Conservation (phyloP, 345 rosid species). For the Punica granatum region DNA sequence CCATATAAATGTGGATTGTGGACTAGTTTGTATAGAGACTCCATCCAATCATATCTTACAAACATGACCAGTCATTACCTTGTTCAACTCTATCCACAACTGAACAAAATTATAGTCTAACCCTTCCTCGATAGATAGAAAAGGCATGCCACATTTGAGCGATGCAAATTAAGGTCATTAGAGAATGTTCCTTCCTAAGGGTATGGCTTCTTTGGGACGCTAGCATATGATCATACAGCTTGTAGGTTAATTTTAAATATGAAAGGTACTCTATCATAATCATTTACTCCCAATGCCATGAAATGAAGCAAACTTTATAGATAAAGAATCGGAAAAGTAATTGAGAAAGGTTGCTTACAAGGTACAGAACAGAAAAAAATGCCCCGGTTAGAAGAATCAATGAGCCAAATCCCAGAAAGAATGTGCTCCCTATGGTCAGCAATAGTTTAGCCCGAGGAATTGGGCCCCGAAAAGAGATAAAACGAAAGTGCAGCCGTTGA, state of each 20-base stretch:
- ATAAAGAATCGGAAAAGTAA: not conserved
- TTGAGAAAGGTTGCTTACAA: slow-evolving; percentile 41
- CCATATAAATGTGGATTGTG: not conserved
- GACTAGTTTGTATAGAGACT: not conserved
- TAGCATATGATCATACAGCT: not conserved
- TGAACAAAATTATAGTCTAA: not conserved
- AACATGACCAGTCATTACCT: not conserved
- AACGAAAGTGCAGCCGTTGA: not conserved
- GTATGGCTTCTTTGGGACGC: no score
- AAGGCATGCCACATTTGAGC: not conserved
- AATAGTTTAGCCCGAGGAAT: slow-evolving; percentile 82
- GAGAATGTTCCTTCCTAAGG: not conserved
- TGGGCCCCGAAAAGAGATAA: slow-evolving; percentile 60
- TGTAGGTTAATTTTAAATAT: not conserved
- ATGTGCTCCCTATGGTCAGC: slow-evolving; percentile 79
- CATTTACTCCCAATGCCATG: not conserved
- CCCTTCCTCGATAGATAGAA: not conserved
- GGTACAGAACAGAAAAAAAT: slow-evolving; percentile 63
- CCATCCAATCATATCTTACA: not conserved
- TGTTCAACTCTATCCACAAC: not conserved
- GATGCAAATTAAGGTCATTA: not conserved
- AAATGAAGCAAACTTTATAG: not conserved
- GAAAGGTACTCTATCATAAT: not conserved
- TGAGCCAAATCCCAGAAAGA: slow-evolving; percentile 85
- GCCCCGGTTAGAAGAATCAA: slow-evolving; percentile 62